These are phyloP conservation scores for Rutidosis leptorrhynchoides DNA, from an alignment of 129 eudicot genomes.

Conservation along the genomic window DNA sequence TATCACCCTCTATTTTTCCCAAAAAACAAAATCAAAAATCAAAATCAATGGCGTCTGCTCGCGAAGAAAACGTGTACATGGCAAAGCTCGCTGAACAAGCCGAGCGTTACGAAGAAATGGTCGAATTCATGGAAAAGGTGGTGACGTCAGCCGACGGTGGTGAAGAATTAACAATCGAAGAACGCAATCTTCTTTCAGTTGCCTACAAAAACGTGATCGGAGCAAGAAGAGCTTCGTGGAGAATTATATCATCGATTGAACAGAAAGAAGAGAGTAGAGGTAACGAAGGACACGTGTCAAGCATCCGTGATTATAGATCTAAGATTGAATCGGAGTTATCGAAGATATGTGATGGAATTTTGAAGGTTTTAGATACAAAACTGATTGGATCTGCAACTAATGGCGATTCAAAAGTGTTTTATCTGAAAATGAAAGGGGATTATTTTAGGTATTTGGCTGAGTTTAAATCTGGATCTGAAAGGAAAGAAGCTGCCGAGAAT, in stretches of 20 bases:
- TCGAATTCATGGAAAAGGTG: slow-evolving; percentile 85
- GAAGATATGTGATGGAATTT: slow-evolving; percentile 59
- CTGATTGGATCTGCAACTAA: slow-evolving; percentile 52
- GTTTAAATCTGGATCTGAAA: slow-evolving; percentile 74
- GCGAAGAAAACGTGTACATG: slow-evolving; percentile 76
- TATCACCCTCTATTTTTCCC: slow-evolving; percentile 18
- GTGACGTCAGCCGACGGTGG: slow-evolving; percentile 56
- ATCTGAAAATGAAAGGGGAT: slow-evolving; percentile 89
- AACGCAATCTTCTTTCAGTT: slow-evolving; percentile 29
- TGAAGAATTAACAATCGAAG: slow-evolving; percentile 37
- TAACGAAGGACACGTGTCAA: slow-evolving; percentile 59
- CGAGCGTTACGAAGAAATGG: slow-evolving; percentile 90
- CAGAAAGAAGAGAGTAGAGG: slow-evolving; percentile 75
- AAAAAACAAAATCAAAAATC: background rate
- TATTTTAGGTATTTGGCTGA: slow-evolving; percentile 77
- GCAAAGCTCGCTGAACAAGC: slow-evolving; percentile 85
- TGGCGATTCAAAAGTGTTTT: slow-evolving; percentile 76
- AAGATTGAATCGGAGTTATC: slow-evolving; percentile 68
- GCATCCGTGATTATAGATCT: slow-evolving; percentile 62
- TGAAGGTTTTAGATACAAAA: slow-evolving; percentile 56
- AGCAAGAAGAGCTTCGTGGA: slow-evolving; percentile 47
- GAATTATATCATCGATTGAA: slow-evolving; percentile 73
- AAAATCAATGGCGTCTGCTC: slow-evolving; percentile 50
- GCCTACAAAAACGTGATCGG: slow-evolving; percentile 37
- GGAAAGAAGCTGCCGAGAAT: slow-evolving; percentile 83